Conservation (phyloP, 768 basidiomycete species). For the Pleurotus djamor region DNA sequence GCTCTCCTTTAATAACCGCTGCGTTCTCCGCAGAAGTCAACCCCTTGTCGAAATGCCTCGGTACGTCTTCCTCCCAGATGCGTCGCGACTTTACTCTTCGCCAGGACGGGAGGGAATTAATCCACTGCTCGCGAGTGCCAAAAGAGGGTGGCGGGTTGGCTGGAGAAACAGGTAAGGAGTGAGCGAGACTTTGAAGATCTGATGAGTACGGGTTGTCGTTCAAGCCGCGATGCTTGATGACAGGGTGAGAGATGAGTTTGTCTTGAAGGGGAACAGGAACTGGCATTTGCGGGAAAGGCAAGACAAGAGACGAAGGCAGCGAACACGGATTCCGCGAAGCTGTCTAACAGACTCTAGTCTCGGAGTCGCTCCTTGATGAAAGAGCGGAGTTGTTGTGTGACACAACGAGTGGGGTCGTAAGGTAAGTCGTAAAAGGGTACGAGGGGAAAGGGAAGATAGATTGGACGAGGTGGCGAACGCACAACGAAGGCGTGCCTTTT, state of each 20-base stretch:
- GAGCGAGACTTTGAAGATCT: constrained; percentile 48
- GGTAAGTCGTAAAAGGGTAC: constrained; percentile 56
- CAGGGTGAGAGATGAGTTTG: constrained; percentile 59
- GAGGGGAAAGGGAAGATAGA: constrained; percentile 11
- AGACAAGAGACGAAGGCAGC: constrained; percentile 40
- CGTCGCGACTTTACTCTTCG: constrained; percentile 65
- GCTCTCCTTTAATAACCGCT: constrained; percentile 81
- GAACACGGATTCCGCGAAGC: constrained; percentile 38
- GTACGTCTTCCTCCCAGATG: constrained; percentile 59
- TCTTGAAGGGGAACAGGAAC: constrained; percentile 72
- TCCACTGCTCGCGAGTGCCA: constrained; percentile 71
- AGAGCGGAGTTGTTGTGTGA: constrained; percentile 31
- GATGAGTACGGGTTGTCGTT: constrained; percentile 36
- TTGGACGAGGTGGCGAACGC: constrained; percentile 65
- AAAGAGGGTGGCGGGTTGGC: constrained; percentile 63
- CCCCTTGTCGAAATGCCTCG: constrained; percentile 57
- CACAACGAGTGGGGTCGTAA: constrained; percentile 59
- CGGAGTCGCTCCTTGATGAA: constrained; percentile 34
- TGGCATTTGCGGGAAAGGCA: constrained; percentile 68
- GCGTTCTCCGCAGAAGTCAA: constrained; percentile 78
- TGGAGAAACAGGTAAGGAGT: constrained; percentile 58
- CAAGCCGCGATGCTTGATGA: constrained; percentile 57
- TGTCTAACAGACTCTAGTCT: constrained; percentile 41
- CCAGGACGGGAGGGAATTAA: constrained; percentile 69
- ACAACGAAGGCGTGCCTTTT: constrained; percentile 94